Evolutionary conservation across 2,329 filamentous ascomycete genomes (phyloP), one percentile per base, ranked within the genome.

Genomic region (Aspergillus viridinutans): DNA sequence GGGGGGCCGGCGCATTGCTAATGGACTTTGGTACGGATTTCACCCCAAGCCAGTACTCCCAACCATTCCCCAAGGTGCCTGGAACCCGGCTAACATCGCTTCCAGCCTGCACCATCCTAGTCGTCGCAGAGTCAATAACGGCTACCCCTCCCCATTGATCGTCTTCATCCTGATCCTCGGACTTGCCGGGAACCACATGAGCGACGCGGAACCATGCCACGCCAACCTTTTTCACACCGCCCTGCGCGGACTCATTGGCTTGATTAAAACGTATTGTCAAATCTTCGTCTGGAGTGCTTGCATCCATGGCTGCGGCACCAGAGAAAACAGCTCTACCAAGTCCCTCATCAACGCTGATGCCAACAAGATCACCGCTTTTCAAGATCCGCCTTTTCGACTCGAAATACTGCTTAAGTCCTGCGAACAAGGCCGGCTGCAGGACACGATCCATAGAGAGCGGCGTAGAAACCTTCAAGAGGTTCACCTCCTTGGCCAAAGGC

Each of bases 141-240:
- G 89, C 90, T 42, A 93, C 86, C 1, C 90, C 89, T 40, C 90
- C 91, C 94, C 94, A 99, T 8, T 87, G 78, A 53, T 90, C 87
- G 50, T 87, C 84, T 14, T 84, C 83, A 35, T 85, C 83, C 68
- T 80, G 64, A 78, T 86, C 64, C 69, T 76, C 74, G 10, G 74
- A 64, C 7, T 71, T 65, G n/a, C 74, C 72, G 8, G 78, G 75
- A 49, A 77, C 75, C 35, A 95, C 87, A 58, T 90, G 89, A 42
- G 89, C 88, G 43, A 99, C 89, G 62, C 87, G 90, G 79, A 97
- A 97, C 94, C 94, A 99, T 7, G 90, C 92, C 21, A 96, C 89
- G 29, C 74, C 74, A 32, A 75, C 66, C 80, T 83, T 72, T 82
- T 85, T 63, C 76, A 78, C 61, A 25, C 61, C 61, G 50, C 66